Base-by-base conservation (phyloP, 2,329 filamentous ascomycete genomes). In the Fusarium sublunatum region DNA sequence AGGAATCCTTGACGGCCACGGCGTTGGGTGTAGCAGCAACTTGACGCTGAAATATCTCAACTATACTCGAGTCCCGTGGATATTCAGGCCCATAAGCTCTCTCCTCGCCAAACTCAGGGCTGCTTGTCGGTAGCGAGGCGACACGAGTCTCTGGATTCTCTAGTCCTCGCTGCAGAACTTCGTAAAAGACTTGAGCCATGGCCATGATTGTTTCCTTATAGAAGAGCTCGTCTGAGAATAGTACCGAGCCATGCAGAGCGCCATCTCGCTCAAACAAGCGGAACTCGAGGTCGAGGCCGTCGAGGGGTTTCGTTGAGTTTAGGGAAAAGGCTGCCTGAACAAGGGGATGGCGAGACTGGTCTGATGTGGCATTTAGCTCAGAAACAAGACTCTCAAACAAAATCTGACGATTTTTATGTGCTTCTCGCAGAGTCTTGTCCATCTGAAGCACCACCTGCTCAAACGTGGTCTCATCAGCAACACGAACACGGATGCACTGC, bases 231-330 rank as follows among this genome's bases (percentile, higher is more conserved):
- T 59, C 57, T 0, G 71, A 59, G 29, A 58, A 73, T 5, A 68
- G 25, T 6, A 61, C 31, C 3, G 48, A 41, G 0, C 70, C 68
- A 3, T 39, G 51, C 0, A 72, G 52, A 0, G 28, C 24, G 6
- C 47, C 31, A 0, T 62, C 35, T 31, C 67, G 58, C 8, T 70
- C 69, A 31, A 62, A 69, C 1, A 72, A 22, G 29, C 72, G 70
- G 0, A 72, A 69, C 45, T 72, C 70, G 2, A 72, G 13, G 10
- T 72, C 70, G 0, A 69, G 5, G 2, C 62, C 67, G 15, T 71
- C 47, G 3, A 71, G 45, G 9, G 64, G 56, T 32, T 55, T 41
- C 12, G 72, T 70, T 0, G 71, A 67, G 9, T 60, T 55, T 5
- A 61, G 19, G 0, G 58, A 45, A 60, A 60, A 61, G 2, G 60